Evolutionary conservation across 2,329 filamentous ascomycete genomes (phyloP).

Genomic region (Cladosporium sp.): DNA sequence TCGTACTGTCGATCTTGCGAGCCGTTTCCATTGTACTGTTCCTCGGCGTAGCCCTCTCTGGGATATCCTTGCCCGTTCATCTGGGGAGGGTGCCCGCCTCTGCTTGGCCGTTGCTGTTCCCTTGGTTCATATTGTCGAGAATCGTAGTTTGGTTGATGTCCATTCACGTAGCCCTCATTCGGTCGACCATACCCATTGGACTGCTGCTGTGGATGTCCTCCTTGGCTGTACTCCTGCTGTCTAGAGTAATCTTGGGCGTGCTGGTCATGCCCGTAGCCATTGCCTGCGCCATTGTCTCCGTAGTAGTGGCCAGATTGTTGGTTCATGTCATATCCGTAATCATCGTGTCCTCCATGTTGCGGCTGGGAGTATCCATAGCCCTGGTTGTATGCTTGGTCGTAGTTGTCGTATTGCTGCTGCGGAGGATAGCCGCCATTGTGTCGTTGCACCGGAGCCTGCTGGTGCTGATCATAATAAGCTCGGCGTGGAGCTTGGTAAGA

Average conservation of each 20-base stretch:
- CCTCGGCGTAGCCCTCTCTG: neutral
- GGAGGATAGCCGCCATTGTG: conserved; percentile 15
- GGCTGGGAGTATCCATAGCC: conserved; percentile 11
- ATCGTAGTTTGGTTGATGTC: conserved; percentile 26
- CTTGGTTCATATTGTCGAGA: conserved; percentile 19
- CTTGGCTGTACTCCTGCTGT: conserved; percentile 11
- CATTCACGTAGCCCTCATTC: conserved; percentile 27
- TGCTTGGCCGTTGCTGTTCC: conserved; percentile 13
- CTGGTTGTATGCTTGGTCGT: conserved; percentile 17
- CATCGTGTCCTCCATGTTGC: conserved; percentile 6
- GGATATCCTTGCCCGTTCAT: neutral
- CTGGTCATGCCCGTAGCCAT: conserved; percentile 6
- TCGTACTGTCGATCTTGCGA: conserved; percentile 18
- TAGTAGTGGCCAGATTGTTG: neutral
- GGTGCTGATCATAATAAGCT: conserved; percentile 14
- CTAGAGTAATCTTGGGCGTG: conserved; percentile 11
- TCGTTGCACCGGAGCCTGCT: conserved; percentile 13
- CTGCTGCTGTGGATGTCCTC: neutral
- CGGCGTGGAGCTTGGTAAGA: conserved; percentile 21
- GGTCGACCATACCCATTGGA: conserved; percentile 2
- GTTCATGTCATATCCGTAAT: neutral
- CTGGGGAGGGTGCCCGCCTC: conserved; percentile 2
- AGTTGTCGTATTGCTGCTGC: conserved; percentile 17
- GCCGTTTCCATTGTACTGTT: neutral
- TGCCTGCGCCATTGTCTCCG: neutral